Evolutionary conservation across 129 eudicot species (phyloP), one percentile per base, ranked within the genome.

Genomic region (Rutidosis leptorrhynchoides): DNA sequence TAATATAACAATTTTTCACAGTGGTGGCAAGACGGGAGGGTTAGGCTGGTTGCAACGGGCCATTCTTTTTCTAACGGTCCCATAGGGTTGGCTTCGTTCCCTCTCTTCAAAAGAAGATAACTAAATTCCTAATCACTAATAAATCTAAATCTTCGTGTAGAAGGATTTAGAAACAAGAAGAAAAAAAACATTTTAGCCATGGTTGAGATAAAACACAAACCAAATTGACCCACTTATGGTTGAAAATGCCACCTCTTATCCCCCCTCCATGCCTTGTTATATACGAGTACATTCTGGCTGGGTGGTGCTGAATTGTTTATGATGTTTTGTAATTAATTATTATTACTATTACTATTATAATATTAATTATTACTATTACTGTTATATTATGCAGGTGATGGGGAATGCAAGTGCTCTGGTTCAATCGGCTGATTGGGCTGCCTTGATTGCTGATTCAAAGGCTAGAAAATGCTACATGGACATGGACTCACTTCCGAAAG

Each of bases 351-450:
- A n/a, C n/a, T n/a, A n/a, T n/a, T n/a, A n/a, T n/a, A n/a, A n/a
- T n/a, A n/a, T n/a, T n/a, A n/a, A n/a, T n/a, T n/a, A n/a, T n/a
- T n/a, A n/a, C n/a, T n/a, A n/a, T n/a, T n/a, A n/a, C n/a, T n/a
- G n/a, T n/a, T n/a, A n/a, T n/a, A n/a, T n/a, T 33, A 27, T 74
- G 46, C 67, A 93, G 99, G 95, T 93, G 22, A 93, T 93, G 99
- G 99, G 99, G 46, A 94, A 94, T 67, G 99, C 99, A 3, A 86
- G 74, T 79, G 78, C 99, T 22, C 69, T 94, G 67, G 71, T 78
- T 26, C 83, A 83, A 68, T 94, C 97, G 4, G 97, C 89, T 4
- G 99, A 94, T 65, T 94, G 99, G 99, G 90, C 93, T 64, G 93
- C 93, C 26, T 54, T 94, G 73, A 94, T 94, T 64, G 81, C 77